These are phyloP conservation scores for Telfairia occidentalis DNA, from an alignment of 331 rosid species.

Conservation along the genomic window DNA sequence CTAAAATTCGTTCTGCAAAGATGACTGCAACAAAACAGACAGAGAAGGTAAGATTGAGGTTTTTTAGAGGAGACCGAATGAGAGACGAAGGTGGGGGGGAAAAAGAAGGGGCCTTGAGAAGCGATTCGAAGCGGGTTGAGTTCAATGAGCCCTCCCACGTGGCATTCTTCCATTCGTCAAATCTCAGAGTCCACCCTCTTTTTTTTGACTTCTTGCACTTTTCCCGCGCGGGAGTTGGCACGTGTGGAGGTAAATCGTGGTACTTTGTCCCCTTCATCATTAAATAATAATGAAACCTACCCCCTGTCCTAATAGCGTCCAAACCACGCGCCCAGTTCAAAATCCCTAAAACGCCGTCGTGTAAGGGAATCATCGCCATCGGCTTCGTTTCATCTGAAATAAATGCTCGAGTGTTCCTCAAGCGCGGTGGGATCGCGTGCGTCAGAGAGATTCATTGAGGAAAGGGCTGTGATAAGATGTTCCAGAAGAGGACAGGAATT, in stretches of 20 bases:
- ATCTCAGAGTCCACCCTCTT: neutral
- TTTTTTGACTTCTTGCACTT: neutral
- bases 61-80: constrained; percentile 14
- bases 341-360: neutral
- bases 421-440: neutral
- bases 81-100: constrained; percentile 16
- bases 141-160: constrained; percentile 14
- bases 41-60: constrained; percentile 10
- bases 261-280: constrained; percentile 11
- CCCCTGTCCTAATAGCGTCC: neutral
- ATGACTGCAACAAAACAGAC: neutral
- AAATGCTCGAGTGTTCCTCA: neutral
- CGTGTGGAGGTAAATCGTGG: constrained; percentile 10
- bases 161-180: neutral
- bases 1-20: constrained; percentile 40
- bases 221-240: constrained; percentile 11
- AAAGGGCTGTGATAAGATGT: neutral
- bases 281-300: constrained; percentile 4
- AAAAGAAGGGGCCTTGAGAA: constrained; percentile 20
- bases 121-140: constrained; percentile 2
- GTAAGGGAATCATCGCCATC: neutral
- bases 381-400: neutral
- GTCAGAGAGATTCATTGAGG: neutral
- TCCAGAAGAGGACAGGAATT: no score
- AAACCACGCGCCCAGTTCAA: neutral